Conservation (phyloP, 305 asterid genomes). For the Rubia balearica region DNA sequence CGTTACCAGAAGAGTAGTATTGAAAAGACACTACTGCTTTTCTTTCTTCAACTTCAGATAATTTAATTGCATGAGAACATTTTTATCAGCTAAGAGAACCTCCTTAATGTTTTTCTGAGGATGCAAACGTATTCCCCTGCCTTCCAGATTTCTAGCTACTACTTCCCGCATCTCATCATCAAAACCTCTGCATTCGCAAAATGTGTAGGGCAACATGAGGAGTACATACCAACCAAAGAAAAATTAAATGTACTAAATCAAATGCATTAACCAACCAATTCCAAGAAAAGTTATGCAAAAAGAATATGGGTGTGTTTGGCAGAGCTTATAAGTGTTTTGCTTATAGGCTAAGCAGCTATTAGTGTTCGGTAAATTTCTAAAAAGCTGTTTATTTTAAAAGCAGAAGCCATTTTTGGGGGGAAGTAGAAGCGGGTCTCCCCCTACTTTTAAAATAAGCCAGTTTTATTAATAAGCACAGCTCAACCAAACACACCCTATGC, state of each 20-base stretch:
- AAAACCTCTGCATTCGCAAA: conserved; percentile 65
- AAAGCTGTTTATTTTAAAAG: too few species aligned
- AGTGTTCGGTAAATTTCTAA: too few species aligned
- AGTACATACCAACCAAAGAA: not conserved
- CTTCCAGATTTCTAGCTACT: conserved; percentile 93
- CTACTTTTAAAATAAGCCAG: too few species aligned
- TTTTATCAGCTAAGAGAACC: conserved; percentile 36
- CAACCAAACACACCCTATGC: not conserved
- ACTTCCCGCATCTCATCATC: conserved; percentile 93
- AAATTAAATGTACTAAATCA: not conserved
- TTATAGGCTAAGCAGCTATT: too few species aligned
- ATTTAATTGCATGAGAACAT: conserved; percentile 3
- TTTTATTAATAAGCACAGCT: too few species aligned
- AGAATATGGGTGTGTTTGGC: too few species aligned
- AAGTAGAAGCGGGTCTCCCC: too few species aligned
- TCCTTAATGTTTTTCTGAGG: conserved; percentile 68
- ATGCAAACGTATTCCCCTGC: conserved; percentile 87
- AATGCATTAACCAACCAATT: not conserved
- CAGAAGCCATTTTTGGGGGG: too few species aligned
- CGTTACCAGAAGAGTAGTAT: not conserved
- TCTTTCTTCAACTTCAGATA: not conserved
- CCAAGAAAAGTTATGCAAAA: not conserved
- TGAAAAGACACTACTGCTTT: not conserved
- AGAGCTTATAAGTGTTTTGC: too few species aligned
- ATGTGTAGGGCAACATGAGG: not conserved